Evolutionary conservation across 1,284 basidiomycete genomes (phyloP).

Genomic region (Leccinum proximum): DNA sequence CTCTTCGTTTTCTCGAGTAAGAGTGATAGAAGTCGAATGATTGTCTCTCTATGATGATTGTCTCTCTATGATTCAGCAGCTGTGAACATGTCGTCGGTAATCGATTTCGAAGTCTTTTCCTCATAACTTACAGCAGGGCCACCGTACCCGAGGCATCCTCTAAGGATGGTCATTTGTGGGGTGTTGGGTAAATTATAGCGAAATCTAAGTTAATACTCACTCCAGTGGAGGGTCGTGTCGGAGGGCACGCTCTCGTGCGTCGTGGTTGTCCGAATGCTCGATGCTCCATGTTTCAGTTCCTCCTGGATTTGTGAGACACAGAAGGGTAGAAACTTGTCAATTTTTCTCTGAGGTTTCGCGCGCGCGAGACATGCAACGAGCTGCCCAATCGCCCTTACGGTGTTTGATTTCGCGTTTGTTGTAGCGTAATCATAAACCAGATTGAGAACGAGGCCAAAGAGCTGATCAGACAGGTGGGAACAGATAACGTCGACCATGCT

Average conservation of each 20-base stretch:
- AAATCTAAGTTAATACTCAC: conserved; percentile 42
- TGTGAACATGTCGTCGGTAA: conserved; percentile 29
- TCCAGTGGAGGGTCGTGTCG: conserved; percentile 95
- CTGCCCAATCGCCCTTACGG: conserved; percentile 88
- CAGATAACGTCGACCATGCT: conserved; percentile 85
- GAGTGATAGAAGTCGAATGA: conserved; percentile 68
- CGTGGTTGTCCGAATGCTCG: conserved; percentile 89
- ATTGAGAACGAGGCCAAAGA: conserved; percentile 87
- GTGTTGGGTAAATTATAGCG: conserved; percentile 10
- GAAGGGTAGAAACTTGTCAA: conserved; percentile 79
- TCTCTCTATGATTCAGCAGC: conserved; percentile 48
- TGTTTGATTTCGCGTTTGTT: conserved; percentile 85
- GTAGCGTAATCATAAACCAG: conserved; percentile 87
- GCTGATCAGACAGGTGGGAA: conserved; percentile 81
- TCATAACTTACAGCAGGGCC: conserved; percentile 52
- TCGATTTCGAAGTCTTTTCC: background rate
- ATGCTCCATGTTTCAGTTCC: conserved; percentile 91
- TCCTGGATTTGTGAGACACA: conserved; percentile 81
- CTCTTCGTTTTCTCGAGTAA: conserved; percentile 82
- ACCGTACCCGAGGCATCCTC: conserved; percentile 76
- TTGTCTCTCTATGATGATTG: conserved; percentile 51
- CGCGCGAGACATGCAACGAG: conserved; percentile 87
- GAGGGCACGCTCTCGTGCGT: conserved; percentile 78
- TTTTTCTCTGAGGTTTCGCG: conserved; percentile 73
- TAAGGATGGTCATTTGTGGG: conserved; percentile 58